Percentiles rank a stretch among this genome's conserved stretches.
phyloP scores from a whole-genome alignment of 2,329 filamentous ascomycete genomes.

The Aspergillus quadrilineatus region DNA sequence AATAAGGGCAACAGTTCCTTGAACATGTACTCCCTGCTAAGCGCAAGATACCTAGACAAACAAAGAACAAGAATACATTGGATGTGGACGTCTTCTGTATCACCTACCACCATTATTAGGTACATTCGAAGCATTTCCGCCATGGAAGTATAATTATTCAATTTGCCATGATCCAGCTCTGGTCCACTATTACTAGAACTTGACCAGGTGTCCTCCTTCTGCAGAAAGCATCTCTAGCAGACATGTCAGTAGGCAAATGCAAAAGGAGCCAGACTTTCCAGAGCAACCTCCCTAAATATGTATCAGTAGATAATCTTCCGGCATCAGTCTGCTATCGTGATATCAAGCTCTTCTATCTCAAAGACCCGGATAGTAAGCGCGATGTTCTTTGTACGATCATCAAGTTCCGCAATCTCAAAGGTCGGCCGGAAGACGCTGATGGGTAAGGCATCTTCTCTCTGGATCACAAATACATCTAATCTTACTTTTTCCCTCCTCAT shows the following conservation, averaged over 20 bases:
- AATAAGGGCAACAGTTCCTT: slow-evolving; percentile 25
- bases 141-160: slow-evolving; percentile 23
- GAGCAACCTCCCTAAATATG: slow-evolving; percentile 26
- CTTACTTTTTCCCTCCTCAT: not conserved
- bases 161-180: slow-evolving; percentile 24
- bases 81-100: slow-evolving; percentile 24
- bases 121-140: slow-evolving; percentile 26
- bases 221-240: slow-evolving; percentile 15
- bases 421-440: slow-evolving; percentile 26
- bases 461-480: not conserved
- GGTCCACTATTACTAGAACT: slow-evolving; percentile 23
- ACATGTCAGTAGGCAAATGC: slow-evolving; percentile 11
- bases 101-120: slow-evolving; percentile 25
- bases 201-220: slow-evolving; percentile 24
- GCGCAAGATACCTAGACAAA: slow-evolving; percentile 17
- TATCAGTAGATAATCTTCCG: slow-evolving; percentile 21
- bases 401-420: slow-evolving; percentile 30
- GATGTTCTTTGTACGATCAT: slow-evolving; percentile 30
- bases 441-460: slow-evolving; percentile 20
- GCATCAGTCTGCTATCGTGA: slow-evolving; percentile 25
- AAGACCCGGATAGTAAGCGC: slow-evolving; percentile 22
- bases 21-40: slow-evolving; percentile 18
- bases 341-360: slow-evolving; percentile 29
- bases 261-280: slow-evolving; percentile 18
- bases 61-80: slow-evolving; percentile 26